These are phyloP conservation scores for Zizania latifolia DNA, from an alignment of 176 grass and related monocot genomes.

Conservation along the genomic window DNA sequence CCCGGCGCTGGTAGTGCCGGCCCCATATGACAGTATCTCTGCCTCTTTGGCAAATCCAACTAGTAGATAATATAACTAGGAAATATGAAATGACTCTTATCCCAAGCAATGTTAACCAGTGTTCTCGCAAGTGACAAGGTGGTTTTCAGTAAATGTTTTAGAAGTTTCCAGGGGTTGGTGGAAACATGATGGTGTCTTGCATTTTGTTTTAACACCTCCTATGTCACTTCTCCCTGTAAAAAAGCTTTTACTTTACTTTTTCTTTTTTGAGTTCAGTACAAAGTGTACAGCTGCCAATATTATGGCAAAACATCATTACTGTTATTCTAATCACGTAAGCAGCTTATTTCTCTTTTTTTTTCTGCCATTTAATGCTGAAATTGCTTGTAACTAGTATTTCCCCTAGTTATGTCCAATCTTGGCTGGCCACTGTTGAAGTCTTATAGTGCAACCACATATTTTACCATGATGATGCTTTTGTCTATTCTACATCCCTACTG, in stretches of 20 bases:
- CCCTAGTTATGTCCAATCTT: background rate
- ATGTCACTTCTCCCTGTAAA: background rate
- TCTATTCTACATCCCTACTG: slow-evolving; percentile 4
- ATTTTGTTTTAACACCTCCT: background rate
- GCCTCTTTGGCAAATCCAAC: background rate
- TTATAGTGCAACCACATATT: background rate
- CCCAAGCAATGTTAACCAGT: background rate
- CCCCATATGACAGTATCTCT: no score
- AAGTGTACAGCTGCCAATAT: background rate
- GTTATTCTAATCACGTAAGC: background rate
- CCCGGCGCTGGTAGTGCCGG: no score
- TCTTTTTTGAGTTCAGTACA: background rate
- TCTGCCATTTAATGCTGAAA: background rate
- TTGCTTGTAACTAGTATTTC: background rate
- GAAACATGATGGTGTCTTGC: background rate
- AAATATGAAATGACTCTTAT: background rate
- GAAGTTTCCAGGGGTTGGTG: background rate
- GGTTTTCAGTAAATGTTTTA: background rate
- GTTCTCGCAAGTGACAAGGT: background rate
- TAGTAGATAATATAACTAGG: background rate
- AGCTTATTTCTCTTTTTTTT: background rate
- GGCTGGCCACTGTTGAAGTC: background rate
- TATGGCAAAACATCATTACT: background rate
- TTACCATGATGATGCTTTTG: background rate
- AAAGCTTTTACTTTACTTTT: background rate